Percentiles rank a stretch among this genome's conserved stretches.
Evolutionary conservation across 306 rosid species (phyloP).

Genomic region (Castanopsis chinensis): DNA sequence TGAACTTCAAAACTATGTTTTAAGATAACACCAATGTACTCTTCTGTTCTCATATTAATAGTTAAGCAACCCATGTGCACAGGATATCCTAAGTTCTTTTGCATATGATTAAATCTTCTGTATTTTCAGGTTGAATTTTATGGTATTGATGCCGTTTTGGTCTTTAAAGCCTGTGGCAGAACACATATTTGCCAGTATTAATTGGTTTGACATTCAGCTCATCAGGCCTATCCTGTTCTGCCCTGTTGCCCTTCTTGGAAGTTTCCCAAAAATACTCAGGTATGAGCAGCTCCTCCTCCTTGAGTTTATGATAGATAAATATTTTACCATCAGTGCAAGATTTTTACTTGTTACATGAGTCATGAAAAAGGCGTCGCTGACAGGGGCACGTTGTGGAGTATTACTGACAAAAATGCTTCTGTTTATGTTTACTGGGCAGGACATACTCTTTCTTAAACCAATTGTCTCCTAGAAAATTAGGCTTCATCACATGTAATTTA

Average conservation of each 20-base stretch:
- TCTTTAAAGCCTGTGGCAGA: constrained; percentile 22
- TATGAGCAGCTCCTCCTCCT: constrained; percentile 20
- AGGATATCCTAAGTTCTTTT: neutral
- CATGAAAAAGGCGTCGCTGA: neutral
- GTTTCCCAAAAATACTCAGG: constrained; percentile 15
- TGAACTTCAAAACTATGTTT: neutral
- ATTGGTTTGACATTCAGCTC: constrained; percentile 19
- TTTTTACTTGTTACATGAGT: neutral
- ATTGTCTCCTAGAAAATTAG: constrained; percentile 9
- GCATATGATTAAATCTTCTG: constrained; percentile 5
- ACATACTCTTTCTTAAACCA: constrained; percentile 24
- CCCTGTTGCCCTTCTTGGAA: constrained; percentile 19
- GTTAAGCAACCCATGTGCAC: constrained; percentile 3
- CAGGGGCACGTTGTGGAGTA: too few relatives aligned
- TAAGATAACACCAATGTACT: neutral
- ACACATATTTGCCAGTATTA: constrained; percentile 15
- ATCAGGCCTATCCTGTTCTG: constrained; percentile 8
- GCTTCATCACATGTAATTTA: constrained; percentile 27
- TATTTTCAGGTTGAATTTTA: constrained; percentile 22
- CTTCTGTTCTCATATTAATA: constrained; percentile 5
- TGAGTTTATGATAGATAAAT: constrained; percentile 7
- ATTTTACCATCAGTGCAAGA: constrained; percentile 6
- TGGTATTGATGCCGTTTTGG: constrained; percentile 8
- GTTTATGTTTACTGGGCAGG: constrained; percentile 14
- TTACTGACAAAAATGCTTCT: neutral